Evolutionary conservation across 768 basidiomycete species (phyloP), one percentile per base, ranked within the genome.

Genomic region (Russula griseocarnosa): DNA sequence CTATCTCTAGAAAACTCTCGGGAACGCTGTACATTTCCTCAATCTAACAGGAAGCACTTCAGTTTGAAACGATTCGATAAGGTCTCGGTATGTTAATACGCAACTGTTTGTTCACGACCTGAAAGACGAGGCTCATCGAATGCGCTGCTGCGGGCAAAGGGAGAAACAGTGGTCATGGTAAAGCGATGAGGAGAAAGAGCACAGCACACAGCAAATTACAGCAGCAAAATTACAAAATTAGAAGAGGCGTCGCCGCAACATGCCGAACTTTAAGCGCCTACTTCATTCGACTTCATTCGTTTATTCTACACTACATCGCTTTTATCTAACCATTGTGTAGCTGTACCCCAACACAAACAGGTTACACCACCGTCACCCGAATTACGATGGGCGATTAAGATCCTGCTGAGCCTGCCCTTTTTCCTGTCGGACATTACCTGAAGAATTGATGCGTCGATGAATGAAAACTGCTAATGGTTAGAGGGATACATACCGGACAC

Each of bases 1-100:
- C 96, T 69, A 99, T 97, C 78, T 98, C 96, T 53, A 98, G 79
- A 74, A 96, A 97, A 71, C 91, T 94, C 76, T 98, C 95, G 40
- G 96, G 96, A 6, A 96, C 88, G 69, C 90, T 91, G 73, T 98
- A 99, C 94, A 97, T 96, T 78, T 98, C 95, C 76, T 98, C 95
- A 70, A 97, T 90, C 88, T 94, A 75, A 63, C 71, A 70, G 32
- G 44, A n/a, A 9, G 40, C 51, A 14, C n/a, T 38, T 59, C 40
- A 47, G 3, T 56, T 44, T 54, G 22, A 55, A 18, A 34, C 14
- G 53, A 38, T 8, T 47, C 40, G 26, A 42, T 13, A 11, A 49
- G 24, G 38, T 4, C 32, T 18, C 1, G 20, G 47, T n/a, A 58
- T 47, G n/a, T 18, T 32, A 13, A 51, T 52, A 67, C 74, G 69